Percentiles rank a stretch among this genome's conserved stretches.
These are phyloP conservation scores for Ehretia macrophylla DNA, from an alignment of 257 asterid species.

Conservation along the genomic window DNA sequence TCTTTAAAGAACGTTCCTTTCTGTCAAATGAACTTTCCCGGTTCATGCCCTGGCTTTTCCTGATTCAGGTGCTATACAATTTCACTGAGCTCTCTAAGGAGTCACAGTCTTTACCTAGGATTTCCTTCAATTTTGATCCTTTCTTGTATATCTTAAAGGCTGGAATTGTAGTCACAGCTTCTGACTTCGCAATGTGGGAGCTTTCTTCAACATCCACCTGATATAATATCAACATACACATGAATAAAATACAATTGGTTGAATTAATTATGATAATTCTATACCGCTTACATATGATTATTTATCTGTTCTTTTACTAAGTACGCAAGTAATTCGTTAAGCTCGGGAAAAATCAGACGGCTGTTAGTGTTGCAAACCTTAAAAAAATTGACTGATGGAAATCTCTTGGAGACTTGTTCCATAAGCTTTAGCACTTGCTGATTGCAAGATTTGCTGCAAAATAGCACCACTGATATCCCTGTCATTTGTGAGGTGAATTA, in stretches of 20 bases:
- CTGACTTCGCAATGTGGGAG: conserved; percentile 7
- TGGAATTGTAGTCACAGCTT: conserved; percentile 11
- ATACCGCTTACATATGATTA: not conserved
- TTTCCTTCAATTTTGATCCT: conserved; percentile 11
- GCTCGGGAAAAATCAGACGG: not conserved
- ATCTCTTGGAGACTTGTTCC: conserved; percentile 4
- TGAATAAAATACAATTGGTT: not conserved
- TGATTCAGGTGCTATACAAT: conserved; percentile 10
- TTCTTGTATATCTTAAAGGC: conserved; percentile 11
- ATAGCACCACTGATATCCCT: conserved; percentile 8
- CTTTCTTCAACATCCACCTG: conserved; percentile 18
- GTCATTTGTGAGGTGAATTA: not conserved
- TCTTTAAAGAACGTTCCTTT: no score
- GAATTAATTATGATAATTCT: not conserved
- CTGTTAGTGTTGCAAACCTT: conserved; percentile 3
- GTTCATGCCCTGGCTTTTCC: not conserved
- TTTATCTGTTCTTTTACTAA: no score
- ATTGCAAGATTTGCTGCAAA: not conserved
- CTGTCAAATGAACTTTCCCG: not conserved
- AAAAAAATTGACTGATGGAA: conserved; percentile 10
- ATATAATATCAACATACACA: conserved; percentile 1
- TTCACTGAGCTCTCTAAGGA: conserved; percentile 10
- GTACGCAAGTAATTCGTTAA: no score
- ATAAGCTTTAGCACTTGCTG: conserved; percentile 7
- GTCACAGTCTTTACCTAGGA: conserved; percentile 5